Conservation (phyloP, 2,329 filamentous ascomycete genomes). For the Tolypocladium sp. region DNA sequence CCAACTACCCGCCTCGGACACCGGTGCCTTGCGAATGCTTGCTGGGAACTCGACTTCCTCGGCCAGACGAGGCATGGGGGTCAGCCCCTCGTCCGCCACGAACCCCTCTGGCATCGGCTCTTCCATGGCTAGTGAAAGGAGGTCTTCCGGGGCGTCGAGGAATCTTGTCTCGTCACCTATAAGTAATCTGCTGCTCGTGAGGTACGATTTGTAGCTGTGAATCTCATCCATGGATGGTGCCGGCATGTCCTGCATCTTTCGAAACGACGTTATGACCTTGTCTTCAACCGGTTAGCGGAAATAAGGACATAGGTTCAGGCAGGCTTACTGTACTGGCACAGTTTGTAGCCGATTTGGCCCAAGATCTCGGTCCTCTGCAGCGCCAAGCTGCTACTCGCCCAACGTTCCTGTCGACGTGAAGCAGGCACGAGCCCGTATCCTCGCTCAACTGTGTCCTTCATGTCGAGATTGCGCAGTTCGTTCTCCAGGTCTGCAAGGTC, state of each 20-base stretch:
- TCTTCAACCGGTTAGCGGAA: constrained; percentile 27
- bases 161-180: constrained; percentile 51
- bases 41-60: constrained; percentile 4
- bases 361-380: constrained; percentile 52
- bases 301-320: background rate
- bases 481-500: constrained; percentile 76
- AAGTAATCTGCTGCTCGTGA: constrained; percentile 44
- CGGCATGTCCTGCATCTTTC: constrained; percentile 38
- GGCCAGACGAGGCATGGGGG: constrained; percentile 12
- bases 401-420: constrained; percentile 48
- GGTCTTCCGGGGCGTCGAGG: constrained; percentile 44
- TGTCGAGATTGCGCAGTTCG: constrained; percentile 62
- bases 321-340: constrained; percentile 56
- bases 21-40: background rate
- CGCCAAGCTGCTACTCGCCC: constrained; percentile 46
- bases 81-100: constrained; percentile 10
- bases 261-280: constrained; percentile 50
- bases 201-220: constrained; percentile 40
- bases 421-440: constrained; percentile 41
- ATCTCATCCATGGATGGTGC: constrained; percentile 40
- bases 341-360: constrained; percentile 54
- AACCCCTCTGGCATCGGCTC: constrained; percentile 3
- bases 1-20: background rate
- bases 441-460: constrained; percentile 39
- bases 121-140: constrained; percentile 30